A percentile compares a stretch with the other conserved stretches of the same genome.
phyloP scores from a whole-genome alignment of 768 basidiomycete genomes.

The Tricholoma terreum region DNA sequence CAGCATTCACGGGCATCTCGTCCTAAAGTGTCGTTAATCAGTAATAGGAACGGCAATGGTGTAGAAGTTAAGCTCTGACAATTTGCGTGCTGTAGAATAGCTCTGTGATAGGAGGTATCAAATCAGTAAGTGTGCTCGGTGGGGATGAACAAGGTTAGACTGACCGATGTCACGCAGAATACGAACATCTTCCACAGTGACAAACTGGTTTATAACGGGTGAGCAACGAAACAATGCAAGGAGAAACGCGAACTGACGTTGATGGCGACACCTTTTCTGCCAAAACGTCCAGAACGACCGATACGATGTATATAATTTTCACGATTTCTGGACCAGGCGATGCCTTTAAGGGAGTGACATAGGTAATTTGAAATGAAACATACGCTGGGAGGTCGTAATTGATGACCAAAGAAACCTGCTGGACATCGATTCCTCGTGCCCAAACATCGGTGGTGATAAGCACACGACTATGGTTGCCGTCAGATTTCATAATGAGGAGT shows the following conservation, averaged over 20 bases:
- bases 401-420: slow-evolving; percentile 95
- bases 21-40: slow-evolving; percentile 52
- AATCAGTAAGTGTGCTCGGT: slow-evolving; percentile 11
- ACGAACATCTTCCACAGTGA: slow-evolving; percentile 93
- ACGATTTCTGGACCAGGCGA: slow-evolving; percentile 60
- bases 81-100: slow-evolving; percentile 97
- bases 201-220: slow-evolving; percentile 52
- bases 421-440: slow-evolving; percentile 98
- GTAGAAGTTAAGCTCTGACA: slow-evolving; percentile 41
- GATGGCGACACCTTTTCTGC: slow-evolving; percentile 98
- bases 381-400: slow-evolving; percentile 96
- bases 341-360: slow-evolving; percentile 1
- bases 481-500: slow-evolving; percentile 11
- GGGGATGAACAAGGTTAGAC: slow-evolving; percentile 22
- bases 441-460: slow-evolving; percentile 96
- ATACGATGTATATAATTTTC: slow-evolving; percentile 99
- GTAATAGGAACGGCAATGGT: slow-evolving; percentile 9
- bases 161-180: slow-evolving; percentile 95
- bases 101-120: slow-evolving; percentile 44
- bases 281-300: slow-evolving; percentile 98
- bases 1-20: slow-evolving; percentile 99
- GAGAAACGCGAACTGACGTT: slow-evolving; percentile 58
- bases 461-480: slow-evolving; percentile 61
- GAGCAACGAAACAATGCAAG: slow-evolving; percentile 3
- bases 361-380: slow-evolving; percentile 22